Evolutionary conservation across 2,329 filamentous ascomycete genomes (phyloP).

Genomic region (Fusarium haematococcum): DNA sequence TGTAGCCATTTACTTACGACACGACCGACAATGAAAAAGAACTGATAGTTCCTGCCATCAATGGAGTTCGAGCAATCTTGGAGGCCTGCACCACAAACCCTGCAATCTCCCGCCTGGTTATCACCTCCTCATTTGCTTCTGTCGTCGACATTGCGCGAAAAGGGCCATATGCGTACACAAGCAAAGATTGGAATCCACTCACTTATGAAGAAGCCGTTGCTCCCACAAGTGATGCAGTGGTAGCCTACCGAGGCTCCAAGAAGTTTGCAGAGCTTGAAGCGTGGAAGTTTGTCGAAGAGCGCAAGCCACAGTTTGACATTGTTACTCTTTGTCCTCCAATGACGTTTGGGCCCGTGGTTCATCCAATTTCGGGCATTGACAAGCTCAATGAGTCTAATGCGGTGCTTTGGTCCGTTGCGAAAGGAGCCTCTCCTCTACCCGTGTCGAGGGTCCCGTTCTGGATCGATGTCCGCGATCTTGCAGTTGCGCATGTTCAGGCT

Average conservation of each 20-base stretch:
- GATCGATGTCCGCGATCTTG: slow-evolving; percentile 61
- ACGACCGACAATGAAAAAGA: slow-evolving; percentile 58
- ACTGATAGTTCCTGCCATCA: slow-evolving; percentile 58
- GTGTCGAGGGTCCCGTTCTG: slow-evolving; percentile 55
- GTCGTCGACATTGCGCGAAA: slow-evolving; percentile 66
- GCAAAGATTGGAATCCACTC: slow-evolving; percentile 68
- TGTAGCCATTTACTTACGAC: slow-evolving; percentile 57
- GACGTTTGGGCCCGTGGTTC: slow-evolving; percentile 58
- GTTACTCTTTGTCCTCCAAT: slow-evolving; percentile 59
- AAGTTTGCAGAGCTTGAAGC: slow-evolving; percentile 51
- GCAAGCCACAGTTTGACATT: slow-evolving; percentile 55
- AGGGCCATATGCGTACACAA: slow-evolving; percentile 63
- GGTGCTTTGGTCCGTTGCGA: slow-evolving; percentile 55
- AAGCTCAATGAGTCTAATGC: slow-evolving; percentile 58
- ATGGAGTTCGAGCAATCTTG: slow-evolving; percentile 57
- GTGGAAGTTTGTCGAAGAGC: slow-evolving; percentile 50
- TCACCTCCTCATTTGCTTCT: slow-evolving; percentile 77
- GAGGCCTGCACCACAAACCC: slow-evolving; percentile 44
- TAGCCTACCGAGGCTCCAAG: slow-evolving; percentile 51
- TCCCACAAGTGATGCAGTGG: slow-evolving; percentile 53
- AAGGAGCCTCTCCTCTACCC: slow-evolving; percentile 49
- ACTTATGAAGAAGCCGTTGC: slow-evolving; percentile 61
- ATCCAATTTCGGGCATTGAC: slow-evolving; percentile 50
- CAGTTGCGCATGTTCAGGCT: slow-evolving; percentile 57
- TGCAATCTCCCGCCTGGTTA: slow-evolving; percentile 53